Conservation (phyloP, 2,329 filamentous ascomycete genomes). For the Claviceps maximensis region DNA sequence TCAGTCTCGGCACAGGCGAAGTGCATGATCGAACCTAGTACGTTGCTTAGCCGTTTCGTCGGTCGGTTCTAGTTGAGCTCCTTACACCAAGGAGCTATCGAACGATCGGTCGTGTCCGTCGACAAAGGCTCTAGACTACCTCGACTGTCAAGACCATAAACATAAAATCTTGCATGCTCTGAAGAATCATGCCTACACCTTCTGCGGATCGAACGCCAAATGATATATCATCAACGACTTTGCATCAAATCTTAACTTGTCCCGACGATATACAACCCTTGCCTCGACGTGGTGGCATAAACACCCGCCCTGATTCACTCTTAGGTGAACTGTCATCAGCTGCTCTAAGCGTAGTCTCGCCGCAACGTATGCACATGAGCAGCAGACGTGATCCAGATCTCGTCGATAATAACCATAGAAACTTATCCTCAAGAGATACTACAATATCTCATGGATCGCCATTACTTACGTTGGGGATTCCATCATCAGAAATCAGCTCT, state of each 20-base stretch:
- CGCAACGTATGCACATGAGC: background rate
- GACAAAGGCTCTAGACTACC: background rate
- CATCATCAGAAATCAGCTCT: slow-evolving; percentile 20
- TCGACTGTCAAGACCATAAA: background rate
- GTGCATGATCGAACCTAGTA: background rate
- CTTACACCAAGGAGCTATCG: background rate
- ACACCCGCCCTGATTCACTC: slow-evolving; percentile 10
- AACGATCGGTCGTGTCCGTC: background rate
- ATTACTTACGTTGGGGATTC: slow-evolving; percentile 19
- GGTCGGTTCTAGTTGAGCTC: background rate
- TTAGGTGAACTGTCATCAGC: slow-evolving; percentile 13
- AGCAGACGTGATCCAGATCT: background rate
- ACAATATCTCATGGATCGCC: slow-evolving; percentile 31
- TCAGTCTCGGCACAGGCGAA: background rate
- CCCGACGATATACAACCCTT: slow-evolving; percentile 26
- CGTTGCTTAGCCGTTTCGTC: background rate
- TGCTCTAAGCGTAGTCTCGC: slow-evolving; percentile 7
- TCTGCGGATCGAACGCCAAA: slow-evolving; percentile 28
- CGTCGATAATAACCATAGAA: slow-evolving; percentile 13
- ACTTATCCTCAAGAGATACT: slow-evolving; percentile 24
- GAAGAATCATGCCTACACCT: slow-evolving; percentile 30
- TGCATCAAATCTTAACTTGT: slow-evolving; percentile 28
- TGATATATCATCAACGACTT: slow-evolving; percentile 21
- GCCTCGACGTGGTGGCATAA: slow-evolving; percentile 12
- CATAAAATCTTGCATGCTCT: background rate